Conservation (phyloP, 1,284 basidiomycete species). For the Cutaneotrichosporon mucoides region DNA sequence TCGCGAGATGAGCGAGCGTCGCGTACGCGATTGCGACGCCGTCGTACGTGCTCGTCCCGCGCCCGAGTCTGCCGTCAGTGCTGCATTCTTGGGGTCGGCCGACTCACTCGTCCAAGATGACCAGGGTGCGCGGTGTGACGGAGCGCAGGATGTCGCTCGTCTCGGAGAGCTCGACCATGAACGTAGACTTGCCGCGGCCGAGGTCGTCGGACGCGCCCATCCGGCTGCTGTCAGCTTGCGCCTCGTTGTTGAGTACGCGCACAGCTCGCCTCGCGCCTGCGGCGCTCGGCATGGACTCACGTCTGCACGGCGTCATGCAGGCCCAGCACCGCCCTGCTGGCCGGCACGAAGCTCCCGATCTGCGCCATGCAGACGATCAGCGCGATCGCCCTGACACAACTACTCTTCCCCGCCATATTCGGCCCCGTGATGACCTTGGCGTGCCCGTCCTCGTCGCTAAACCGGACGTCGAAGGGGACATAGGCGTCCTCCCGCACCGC, state of each 20-base stretch:
- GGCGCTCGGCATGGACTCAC: slow-evolving; percentile 33
- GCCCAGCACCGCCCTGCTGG: slow-evolving; percentile 64
- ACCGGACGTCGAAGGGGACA: slow-evolving; percentile 57
- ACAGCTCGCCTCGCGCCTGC: too few relatives aligned
- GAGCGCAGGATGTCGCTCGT: slow-evolving; percentile 81
- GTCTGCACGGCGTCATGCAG: slow-evolving; percentile 81
- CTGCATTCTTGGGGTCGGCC: neutral
- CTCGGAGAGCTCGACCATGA: slow-evolving; percentile 94
- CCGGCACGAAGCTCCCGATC: slow-evolving; percentile 60
- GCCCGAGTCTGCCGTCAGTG: slow-evolving; percentile 34
- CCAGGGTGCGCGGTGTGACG: slow-evolving; percentile 67
- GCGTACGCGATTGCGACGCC: slow-evolving; percentile 55
- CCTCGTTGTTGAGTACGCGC: neutral
- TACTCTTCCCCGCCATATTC: slow-evolving; percentile 52
- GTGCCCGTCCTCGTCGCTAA: slow-evolving; percentile 51
- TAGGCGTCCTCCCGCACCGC: slow-evolving; percentile 69
- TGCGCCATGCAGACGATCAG: slow-evolving; percentile 52
- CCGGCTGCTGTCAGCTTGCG: slow-evolving; percentile 12
- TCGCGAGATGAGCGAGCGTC: slow-evolving; percentile 68
- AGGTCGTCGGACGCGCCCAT: slow-evolving; percentile 71
- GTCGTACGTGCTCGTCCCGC: slow-evolving; percentile 47
- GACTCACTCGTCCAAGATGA: slow-evolving; percentile 68
- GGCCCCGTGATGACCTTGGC: slow-evolving; percentile 67
- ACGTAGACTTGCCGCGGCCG: slow-evolving; percentile 77
- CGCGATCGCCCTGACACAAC: slow-evolving; percentile 43